phyloP scores from a whole-genome alignment of 2,329 filamentous ascomycete genomes.

The Fusarium mexicanum region DNA sequence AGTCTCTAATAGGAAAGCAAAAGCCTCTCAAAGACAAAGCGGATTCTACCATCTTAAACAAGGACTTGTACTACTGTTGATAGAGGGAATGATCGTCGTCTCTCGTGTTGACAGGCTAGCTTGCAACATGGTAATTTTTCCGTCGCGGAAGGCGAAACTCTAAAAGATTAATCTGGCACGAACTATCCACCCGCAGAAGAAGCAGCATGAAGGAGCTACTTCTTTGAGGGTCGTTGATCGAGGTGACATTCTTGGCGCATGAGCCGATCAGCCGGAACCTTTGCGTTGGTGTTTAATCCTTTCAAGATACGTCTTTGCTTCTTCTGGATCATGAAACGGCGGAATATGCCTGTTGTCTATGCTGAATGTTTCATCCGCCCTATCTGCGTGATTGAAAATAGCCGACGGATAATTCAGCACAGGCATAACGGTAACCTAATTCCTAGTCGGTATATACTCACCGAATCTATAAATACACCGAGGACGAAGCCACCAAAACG shows the following conservation, averaged over 20 bases:
- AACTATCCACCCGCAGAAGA: neutral
- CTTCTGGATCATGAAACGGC: neutral
- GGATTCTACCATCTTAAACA: neutral
- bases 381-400: neutral
- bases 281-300: neutral
- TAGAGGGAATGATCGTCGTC: neutral
- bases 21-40: neutral
- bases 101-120: neutral
- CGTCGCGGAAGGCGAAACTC: neutral
- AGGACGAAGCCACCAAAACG: neutral
- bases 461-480: neutral
- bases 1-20: neutral
- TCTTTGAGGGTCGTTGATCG: neutral
- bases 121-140: constrained; percentile 8
- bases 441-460: neutral
- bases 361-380: neutral
- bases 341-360: neutral
- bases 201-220: neutral
- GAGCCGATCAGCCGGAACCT: neutral
- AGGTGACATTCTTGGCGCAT: neutral
- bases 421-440: neutral
- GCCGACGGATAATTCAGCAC: neutral
- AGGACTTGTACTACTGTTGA: neutral
- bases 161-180: neutral
- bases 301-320: neutral